A percentile compares a stretch with the other conserved stretches of the same genome.
phyloP scores from a whole-genome alignment of 164 flowering plant genomes.

The Umbilicus rupestris region DNA sequence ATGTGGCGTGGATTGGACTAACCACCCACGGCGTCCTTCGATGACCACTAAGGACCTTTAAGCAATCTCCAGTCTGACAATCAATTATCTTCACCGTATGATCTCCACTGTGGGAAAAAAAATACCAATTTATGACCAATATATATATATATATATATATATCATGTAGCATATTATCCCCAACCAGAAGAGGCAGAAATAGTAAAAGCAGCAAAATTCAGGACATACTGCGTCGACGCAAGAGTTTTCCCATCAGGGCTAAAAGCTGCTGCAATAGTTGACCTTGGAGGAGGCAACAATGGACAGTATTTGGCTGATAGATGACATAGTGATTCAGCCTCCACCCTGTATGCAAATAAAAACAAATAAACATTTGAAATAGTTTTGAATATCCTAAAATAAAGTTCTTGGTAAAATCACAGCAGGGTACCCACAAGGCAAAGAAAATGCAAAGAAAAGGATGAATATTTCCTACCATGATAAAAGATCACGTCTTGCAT shows the following conservation, averaged over 20 bases:
- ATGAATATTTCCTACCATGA: slow-evolving; percentile 44
- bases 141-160: neutral
- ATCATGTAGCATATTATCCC: neutral
- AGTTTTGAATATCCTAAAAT: neutral
- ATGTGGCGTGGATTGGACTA: slow-evolving; percentile 18
- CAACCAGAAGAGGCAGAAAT: neutral
- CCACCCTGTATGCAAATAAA: slow-evolving; percentile 48
- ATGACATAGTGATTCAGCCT: slow-evolving; percentile 73
- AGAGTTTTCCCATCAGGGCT: slow-evolving; percentile 87
- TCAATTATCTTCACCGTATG: slow-evolving; percentile 95
- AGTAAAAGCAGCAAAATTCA: neutral
- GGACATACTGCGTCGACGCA: slow-evolving; percentile 91
- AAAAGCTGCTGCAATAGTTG: slow-evolving; percentile 96
- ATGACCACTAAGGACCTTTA: slow-evolving; percentile 88
- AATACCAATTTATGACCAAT: neutral
- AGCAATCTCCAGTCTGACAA: slow-evolving; percentile 73
- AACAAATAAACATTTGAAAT: neutral
- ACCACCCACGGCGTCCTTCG: slow-evolving; percentile 99
- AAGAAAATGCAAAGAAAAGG: neutral
- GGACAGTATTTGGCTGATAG: slow-evolving; percentile 81
- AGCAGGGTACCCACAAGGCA: neutral
- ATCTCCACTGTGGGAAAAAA: slow-evolving; percentile 57
- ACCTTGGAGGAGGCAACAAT: slow-evolving; percentile 83
- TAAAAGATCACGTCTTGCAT: slow-evolving; percentile 50
- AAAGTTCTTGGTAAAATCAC: neutral